phyloP scores from a whole-genome alignment of 805 yeast genomes.

The Debaryomyces prosopidis region DNA sequence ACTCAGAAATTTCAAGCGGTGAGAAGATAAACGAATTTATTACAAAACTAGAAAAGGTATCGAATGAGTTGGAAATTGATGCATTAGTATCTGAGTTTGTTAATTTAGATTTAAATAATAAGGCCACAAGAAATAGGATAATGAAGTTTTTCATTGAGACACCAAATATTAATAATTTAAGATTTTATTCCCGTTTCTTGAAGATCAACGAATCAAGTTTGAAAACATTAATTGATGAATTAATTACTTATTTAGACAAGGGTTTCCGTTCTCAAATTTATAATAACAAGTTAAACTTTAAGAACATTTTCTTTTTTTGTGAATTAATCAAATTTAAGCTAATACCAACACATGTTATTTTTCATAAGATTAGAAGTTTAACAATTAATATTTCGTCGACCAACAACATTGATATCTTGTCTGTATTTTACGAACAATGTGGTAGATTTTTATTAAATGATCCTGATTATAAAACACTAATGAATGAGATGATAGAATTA shows the following conservation, averaged over 20 bases:
- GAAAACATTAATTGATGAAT: constrained; percentile 51
- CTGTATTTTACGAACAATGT: constrained; percentile 70
- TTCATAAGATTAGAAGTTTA: constrained; percentile 69
- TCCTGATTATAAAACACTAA: constrained; percentile 56
- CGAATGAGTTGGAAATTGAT: constrained; percentile 52
- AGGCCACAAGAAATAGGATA: constrained; percentile 67
- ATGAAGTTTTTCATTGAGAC: constrained; percentile 54
- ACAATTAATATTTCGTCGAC: constrained; percentile 51
- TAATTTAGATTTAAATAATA: constrained; percentile 57
- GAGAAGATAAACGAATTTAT: constrained; percentile 47
- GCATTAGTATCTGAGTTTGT: constrained; percentile 49
- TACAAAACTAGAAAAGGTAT: constrained; percentile 40
- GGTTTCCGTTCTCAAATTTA: constrained; percentile 60
- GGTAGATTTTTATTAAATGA: constrained; percentile 64
- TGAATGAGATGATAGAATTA: constrained; percentile 62
- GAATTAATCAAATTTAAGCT: constrained; percentile 78
- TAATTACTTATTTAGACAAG: constrained; percentile 55
- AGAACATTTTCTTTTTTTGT: constrained; percentile 60
- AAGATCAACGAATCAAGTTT: constrained; percentile 55
- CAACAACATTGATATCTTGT: constrained; percentile 66
- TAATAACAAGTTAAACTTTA: constrained; percentile 54
- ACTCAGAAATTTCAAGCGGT: constrained; percentile 25
- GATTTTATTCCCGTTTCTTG: constrained; percentile 64
- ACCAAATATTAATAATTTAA: constrained; percentile 45
- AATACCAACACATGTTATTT: constrained; percentile 67